Evolutionary conservation across 495 filamentous ascomycete genomes (phyloP), one percentile per base, ranked within the genome.

Genomic region (Terfezia claveryi): DNA sequence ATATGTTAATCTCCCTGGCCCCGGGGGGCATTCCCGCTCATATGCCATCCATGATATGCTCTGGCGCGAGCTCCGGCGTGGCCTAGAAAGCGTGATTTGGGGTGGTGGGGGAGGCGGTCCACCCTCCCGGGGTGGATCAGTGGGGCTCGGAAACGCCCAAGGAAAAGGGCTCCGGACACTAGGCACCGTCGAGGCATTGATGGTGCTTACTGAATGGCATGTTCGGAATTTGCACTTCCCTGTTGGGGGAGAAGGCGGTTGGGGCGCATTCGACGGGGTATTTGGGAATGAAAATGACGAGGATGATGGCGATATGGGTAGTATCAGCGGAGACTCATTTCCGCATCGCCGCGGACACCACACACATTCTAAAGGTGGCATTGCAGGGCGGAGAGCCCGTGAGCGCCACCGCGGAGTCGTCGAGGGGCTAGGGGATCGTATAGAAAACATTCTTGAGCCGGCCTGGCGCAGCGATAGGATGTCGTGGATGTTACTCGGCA

Each of bases 121-220:
- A 37, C 82, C 82, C 10, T 75, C 52, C 37, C 50, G 51, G 12
- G 37, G 41, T 38, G 54, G 46, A 49, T 32, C 37, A 44, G 58
- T 16, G 2, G 55, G 55, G 73, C 75, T 1, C 76, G 75, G 74
- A 63, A 74, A 49, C 76, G 69, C 6, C 62, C 76, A 23, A 68
- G 78, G 38, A 85, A 81, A 67, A 87, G 89, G 83, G 56, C 72
- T 98, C 41, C 76, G 91, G 41, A 93, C 88, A 1, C 70, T 98
- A 7, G 91, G 91, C 4, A 94, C 91, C 0, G 82, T 98, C 50
- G 92, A 98, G 70, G 87, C 85, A 17, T 68, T 98, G 23, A 76
- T 96, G 71, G 81, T 98, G 36, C 71, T 98, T 50, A 95, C 87
- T 10, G 91, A 98, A 61, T 98, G 91, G 86, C 91, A 98, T 68